phyloP scores from a whole-genome alignment of 2,329 filamentous ascomycete genomes.

The Malbranchea zuffiana region DNA sequence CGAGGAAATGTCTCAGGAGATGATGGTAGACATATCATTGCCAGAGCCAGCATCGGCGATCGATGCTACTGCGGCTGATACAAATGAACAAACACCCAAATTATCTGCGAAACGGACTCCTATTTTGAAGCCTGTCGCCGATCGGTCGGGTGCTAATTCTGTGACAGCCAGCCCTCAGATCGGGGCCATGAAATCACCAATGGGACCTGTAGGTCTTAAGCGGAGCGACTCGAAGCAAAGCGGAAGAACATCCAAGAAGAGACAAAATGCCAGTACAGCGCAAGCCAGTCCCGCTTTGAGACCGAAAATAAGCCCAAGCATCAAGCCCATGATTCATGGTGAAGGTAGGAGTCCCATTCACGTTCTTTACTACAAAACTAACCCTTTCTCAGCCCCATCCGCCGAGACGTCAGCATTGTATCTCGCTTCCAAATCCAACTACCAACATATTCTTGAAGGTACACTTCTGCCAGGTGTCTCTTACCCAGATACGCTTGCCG shows the following conservation, averaged over 20 bases:
- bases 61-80: slow-evolving; percentile 43
- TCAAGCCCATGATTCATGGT: slow-evolving; percentile 77
- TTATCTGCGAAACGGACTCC: slow-evolving; percentile 56
- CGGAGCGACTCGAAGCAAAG: slow-evolving; percentile 40
- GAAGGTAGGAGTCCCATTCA: slow-evolving; percentile 40
- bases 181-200: slow-evolving; percentile 44
- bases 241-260: slow-evolving; percentile 53
- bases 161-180: slow-evolving; percentile 44
- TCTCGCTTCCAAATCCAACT: slow-evolving; percentile 90
- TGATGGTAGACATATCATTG: slow-evolving; percentile 57
- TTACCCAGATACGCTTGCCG: slow-evolving; percentile 82
- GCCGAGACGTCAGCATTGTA: slow-evolving; percentile 58
- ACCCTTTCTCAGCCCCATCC: slow-evolving; percentile 32
- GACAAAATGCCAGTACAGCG: slow-evolving; percentile 57
- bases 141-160: slow-evolving; percentile 24
- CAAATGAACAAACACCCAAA: slow-evolving; percentile 43
- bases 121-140: slow-evolving; percentile 24
- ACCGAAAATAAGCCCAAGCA: slow-evolving; percentile 84
- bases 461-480: slow-evolving; percentile 81
- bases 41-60: slow-evolving; percentile 58
- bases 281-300: slow-evolving; percentile 78
- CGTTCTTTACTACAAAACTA: not conserved
- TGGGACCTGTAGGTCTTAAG: slow-evolving; percentile 30
- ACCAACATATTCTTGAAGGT: slow-evolving; percentile 92
- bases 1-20: slow-evolving; percentile 40